These are phyloP conservation scores for Uromyces viciae-fabae DNA, from an alignment of 1,284 basidiomycete species.

Conservation along the genomic window DNA sequence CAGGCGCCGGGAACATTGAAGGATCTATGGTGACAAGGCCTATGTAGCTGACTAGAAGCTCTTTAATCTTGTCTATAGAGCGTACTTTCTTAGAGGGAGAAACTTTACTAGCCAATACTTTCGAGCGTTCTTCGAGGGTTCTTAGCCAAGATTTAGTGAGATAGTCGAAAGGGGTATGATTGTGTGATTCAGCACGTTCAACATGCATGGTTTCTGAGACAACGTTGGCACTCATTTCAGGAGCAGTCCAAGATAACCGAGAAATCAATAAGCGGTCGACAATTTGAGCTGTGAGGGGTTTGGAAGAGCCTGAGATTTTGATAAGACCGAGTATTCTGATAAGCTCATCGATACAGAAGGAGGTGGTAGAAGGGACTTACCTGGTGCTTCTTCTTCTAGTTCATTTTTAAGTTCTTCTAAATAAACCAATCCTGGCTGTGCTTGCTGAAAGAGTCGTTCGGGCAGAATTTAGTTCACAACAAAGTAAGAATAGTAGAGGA, in stretches of 20 bases:
- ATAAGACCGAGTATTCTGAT: neutral
- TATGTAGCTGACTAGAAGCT: slow-evolving; percentile 81
- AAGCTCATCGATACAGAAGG: neutral
- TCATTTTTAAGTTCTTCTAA: slow-evolving; percentile 26
- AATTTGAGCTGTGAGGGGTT: slow-evolving; percentile 54
- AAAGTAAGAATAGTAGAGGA: neutral
- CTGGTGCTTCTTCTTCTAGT: slow-evolving; percentile 36
- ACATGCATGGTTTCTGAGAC: no score
- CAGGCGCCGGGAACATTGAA: slow-evolving; percentile 82
- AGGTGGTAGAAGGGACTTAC: neutral
- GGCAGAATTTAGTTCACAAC: neutral
- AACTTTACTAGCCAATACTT: slow-evolving; percentile 65
- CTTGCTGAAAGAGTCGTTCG: neutral
- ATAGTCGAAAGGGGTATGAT: slow-evolving; percentile 85
- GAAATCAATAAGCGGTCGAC: slow-evolving; percentile 79
- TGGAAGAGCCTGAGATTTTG: slow-evolving; percentile 37
- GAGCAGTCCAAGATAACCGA: slow-evolving; percentile 78
- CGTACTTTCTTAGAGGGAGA: slow-evolving; percentile 58
- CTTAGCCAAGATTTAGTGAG: slow-evolving; percentile 87
- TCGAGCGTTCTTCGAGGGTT: slow-evolving; percentile 60
- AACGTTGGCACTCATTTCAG: slow-evolving; percentile 63
- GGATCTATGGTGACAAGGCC: slow-evolving; percentile 87
- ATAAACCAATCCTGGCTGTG: slow-evolving; percentile 26
- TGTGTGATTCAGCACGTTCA: slow-evolving; percentile 71
- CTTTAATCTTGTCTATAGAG: slow-evolving; percentile 68